A percentile compares a stretch with the other conserved stretches of the same genome.
These are phyloP conservation scores for Claviceps fusiformis DNA, from an alignment of 2,329 filamentous ascomycete species.

Conservation along the genomic window DNA sequence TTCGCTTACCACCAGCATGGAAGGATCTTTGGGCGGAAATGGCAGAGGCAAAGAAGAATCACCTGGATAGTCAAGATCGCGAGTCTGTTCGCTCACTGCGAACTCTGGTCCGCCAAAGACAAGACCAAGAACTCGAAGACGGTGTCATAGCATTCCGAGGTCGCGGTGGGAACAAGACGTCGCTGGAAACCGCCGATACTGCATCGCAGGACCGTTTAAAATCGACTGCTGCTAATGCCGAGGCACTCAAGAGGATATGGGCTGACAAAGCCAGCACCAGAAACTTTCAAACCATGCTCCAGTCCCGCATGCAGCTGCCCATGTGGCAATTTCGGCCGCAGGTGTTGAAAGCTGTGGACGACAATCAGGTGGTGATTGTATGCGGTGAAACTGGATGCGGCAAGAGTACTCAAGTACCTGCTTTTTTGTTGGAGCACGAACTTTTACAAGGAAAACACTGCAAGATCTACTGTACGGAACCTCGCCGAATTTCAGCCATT, in stretches of 20 bases:
- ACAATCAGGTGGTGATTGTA: slow-evolving; percentile 77
- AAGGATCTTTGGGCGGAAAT: slow-evolving; percentile 78
- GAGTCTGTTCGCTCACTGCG: slow-evolving; percentile 53
- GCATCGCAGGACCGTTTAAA: slow-evolving; percentile 30
- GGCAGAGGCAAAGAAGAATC: slow-evolving; percentile 52
- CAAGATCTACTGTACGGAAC: slow-evolving; percentile 93
- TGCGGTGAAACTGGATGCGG: slow-evolving; percentile 96
- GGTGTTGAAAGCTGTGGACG: slow-evolving; percentile 63
- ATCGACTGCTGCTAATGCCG: slow-evolving; percentile 24
- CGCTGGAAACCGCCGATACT: slow-evolving; percentile 36
- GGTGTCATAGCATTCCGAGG: slow-evolving; percentile 66
- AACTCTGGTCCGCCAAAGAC: slow-evolving; percentile 51
- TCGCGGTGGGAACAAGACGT: slow-evolving; percentile 33
- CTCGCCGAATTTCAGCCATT: slow-evolving; percentile 88
- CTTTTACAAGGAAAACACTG: slow-evolving; percentile 66
- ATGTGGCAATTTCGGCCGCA: slow-evolving; percentile 77
- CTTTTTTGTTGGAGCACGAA: slow-evolving; percentile 83
- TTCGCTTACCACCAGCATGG: slow-evolving; percentile 69
- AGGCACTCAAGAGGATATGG: slow-evolving; percentile 46
- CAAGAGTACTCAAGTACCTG: slow-evolving; percentile 95
- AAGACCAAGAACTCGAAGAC: slow-evolving; percentile 57
- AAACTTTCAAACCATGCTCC: slow-evolving; percentile 67
- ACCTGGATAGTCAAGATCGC: slow-evolving; percentile 59
- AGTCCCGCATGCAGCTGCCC: slow-evolving; percentile 65
- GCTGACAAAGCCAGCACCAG: slow-evolving; percentile 39